Percentiles rank a stretch among this genome's conserved stretches.
phyloP scores from a whole-genome alignment of 371 early-diverging fungal species.

The Mortierella sp. region DNA sequence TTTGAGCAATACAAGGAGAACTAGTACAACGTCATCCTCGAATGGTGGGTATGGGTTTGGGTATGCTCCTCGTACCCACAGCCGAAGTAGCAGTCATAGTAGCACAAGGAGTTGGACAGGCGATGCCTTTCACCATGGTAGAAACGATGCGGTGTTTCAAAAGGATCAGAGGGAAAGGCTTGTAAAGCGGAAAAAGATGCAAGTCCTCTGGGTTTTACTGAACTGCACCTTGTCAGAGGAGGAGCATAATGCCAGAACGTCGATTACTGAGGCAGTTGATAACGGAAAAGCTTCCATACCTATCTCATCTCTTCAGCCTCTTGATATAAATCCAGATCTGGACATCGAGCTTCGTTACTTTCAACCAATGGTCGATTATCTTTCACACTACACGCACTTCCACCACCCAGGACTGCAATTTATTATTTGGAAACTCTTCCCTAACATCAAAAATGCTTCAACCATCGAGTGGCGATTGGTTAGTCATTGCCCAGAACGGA shows the following conservation, averaged over 20 bases:
- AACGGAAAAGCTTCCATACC: background rate
- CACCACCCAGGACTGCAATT: slow-evolving; percentile 43
- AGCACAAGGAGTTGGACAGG: slow-evolving; percentile 44
- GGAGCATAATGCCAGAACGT: slow-evolving; percentile 17
- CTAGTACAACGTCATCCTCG: slow-evolving; percentile 36
- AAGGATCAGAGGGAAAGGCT: slow-evolving; percentile 44
- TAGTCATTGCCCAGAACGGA: slow-evolving; percentile 35
- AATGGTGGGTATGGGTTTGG: slow-evolving; percentile 25
- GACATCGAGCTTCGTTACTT: slow-evolving; percentile 30
- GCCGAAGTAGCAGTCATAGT: slow-evolving; percentile 54
- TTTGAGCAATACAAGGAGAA: slow-evolving; percentile 16
- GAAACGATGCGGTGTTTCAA: slow-evolving; percentile 35
- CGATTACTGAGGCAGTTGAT: background rate
- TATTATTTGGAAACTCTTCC: slow-evolving; percentile 50
- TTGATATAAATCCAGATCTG: slow-evolving; percentile 18
- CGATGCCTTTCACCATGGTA: slow-evolving; percentile 39
- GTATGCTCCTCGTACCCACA: slow-evolving; percentile 38
- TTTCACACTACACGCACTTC: slow-evolving; percentile 43
- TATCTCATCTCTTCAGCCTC: slow-evolving; percentile 10
- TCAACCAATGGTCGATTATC: slow-evolving; percentile 43
- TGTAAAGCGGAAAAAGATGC: slow-evolving; percentile 41
- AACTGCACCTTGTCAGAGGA: slow-evolving; percentile 40
- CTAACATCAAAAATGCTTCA: slow-evolving; percentile 26
- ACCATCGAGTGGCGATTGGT: slow-evolving; percentile 42
- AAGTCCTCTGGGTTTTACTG: slow-evolving; percentile 46